Evolutionary conservation across 352 stramenopile species (phyloP).

Genomic region (Globisporangium echinulatum): DNA sequence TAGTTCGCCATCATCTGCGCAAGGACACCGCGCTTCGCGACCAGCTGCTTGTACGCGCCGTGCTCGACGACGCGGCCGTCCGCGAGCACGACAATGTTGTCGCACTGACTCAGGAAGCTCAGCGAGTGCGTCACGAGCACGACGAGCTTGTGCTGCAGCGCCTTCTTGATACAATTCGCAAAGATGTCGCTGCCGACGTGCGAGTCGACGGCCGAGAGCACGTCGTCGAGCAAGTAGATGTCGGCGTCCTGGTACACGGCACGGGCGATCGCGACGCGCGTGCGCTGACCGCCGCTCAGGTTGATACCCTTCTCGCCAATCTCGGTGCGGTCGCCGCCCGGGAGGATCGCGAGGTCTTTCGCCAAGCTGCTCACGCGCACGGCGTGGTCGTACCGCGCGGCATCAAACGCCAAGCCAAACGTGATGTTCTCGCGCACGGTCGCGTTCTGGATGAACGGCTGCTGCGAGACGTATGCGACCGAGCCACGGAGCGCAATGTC

Average conservation of each 20-base stretch:
- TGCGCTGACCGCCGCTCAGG: constrained; percentile 94
- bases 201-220: constrained; percentile 94
- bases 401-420: constrained; percentile 35
- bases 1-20: constrained; percentile 52
- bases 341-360: constrained; percentile 87
- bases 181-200: constrained; percentile 96
- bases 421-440: constrained; percentile 45
- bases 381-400: constrained; percentile 27
- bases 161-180: constrained; percentile 86
- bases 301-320: constrained; percentile 99
- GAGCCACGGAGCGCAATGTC: constrained; percentile 24
- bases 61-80: constrained; percentile 66
- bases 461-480: constrained; percentile 51
- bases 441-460: constrained; percentile 52
- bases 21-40: constrained; percentile 60
- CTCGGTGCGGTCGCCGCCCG: constrained; percentile 92
- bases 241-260: constrained; percentile 93
- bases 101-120: constrained; percentile 69
- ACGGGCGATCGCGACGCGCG: constrained; percentile 89
- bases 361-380: constrained; percentile 67
- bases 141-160: constrained; percentile 84
- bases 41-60: constrained; percentile 75
- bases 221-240: constrained; percentile 96
- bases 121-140: constrained; percentile 91
- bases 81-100: constrained; percentile 53